Conservation (phyloP, 2,329 filamentous ascomycete species). For the Thermothelomyces thermophilus region DNA sequence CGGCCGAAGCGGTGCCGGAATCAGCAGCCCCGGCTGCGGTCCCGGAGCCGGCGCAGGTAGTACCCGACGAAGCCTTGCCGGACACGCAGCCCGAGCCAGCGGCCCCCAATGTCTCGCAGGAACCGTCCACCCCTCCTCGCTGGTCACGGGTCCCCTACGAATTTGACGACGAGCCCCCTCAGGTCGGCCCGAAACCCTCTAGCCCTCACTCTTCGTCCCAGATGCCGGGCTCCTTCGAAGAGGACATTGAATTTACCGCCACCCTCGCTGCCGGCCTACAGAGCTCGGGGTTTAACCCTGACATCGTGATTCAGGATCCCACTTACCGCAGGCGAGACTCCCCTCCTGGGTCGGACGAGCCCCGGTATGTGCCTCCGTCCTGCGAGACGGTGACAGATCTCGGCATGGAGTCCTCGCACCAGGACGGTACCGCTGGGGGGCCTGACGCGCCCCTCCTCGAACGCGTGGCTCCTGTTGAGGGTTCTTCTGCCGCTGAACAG, state of each 20-base stretch:
- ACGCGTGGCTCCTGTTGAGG: constrained; percentile 24
- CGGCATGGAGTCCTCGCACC: constrained; percentile 28
- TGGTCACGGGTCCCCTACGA: constrained; percentile 32
- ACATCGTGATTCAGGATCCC: constrained; percentile 62
- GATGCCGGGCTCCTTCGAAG: constrained; percentile 59
- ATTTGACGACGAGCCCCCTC: constrained; percentile 39
- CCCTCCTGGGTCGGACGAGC: constrained; percentile 53
- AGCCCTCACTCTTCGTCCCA: constrained; percentile 39
- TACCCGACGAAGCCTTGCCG: background rate
- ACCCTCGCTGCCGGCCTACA: constrained; percentile 61
- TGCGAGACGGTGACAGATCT: constrained; percentile 43
- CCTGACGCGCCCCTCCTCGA: constrained; percentile 36
- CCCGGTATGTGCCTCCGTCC: constrained; percentile 43
- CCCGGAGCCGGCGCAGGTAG: background rate
- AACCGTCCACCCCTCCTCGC: constrained; percentile 11
- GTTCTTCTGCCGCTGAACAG: too few species aligned
- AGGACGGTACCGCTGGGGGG: constrained; percentile 42
- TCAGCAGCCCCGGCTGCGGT: background rate
- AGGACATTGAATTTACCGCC: constrained; percentile 64
- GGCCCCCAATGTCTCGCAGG: background rate
- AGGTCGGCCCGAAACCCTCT: constrained; percentile 51
- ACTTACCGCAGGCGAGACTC: constrained; percentile 57
- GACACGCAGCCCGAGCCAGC: background rate
- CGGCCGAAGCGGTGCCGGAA: background rate
- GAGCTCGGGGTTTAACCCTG: constrained; percentile 63